Evolutionary conservation across 345 rosid genomes (phyloP), one percentile per base, ranked within the genome.

Genomic region (Gynandropsis gynandra): DNA sequence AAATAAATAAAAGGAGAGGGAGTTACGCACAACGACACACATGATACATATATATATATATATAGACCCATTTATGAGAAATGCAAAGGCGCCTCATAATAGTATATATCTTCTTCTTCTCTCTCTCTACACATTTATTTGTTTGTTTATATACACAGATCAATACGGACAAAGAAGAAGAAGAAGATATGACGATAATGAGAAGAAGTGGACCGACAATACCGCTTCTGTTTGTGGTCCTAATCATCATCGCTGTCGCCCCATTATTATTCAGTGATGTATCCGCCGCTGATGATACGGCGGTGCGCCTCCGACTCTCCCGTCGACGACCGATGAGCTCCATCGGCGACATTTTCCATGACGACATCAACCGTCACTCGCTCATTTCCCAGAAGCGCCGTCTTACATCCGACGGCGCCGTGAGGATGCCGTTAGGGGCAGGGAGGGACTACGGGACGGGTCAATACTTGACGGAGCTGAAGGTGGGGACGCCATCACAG

Each of bases 401-500:
- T 3, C 21, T 49, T 29, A 8, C 4, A 40, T 1, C 2, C 0
- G 17, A 20, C n/a, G 36, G 27, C 8, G 64, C 68, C 54, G 39
- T 74, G 0, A 58, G 57, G 65, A 56, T 72, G 76, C 54, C 78
- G 14, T 16, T 83, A 4, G 56, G 47, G 5, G 48, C 90, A 0
- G 90, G 75, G 0, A 54, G 62, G 16, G 84, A 83, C 45, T 66
- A 20, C 41, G 80, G 80, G 9, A 57, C 56, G 6, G 84, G 72
- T 11, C 67, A 74, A 75, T 83, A 83, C 65, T 55, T 80, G 21
- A 69, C 72, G 20, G 52, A 66, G 10, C 16, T 80, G 10, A 72
- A 35, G 8, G 74, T 80, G 0, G 92, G 87, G 50, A 80, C 80
- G 1, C 92, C 92, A 20, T 63, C 79, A 3, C 76, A 80, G 62